phyloP scores from a whole-genome alignment of 306 rosid species.

The Ochetophila trinervis region DNA sequence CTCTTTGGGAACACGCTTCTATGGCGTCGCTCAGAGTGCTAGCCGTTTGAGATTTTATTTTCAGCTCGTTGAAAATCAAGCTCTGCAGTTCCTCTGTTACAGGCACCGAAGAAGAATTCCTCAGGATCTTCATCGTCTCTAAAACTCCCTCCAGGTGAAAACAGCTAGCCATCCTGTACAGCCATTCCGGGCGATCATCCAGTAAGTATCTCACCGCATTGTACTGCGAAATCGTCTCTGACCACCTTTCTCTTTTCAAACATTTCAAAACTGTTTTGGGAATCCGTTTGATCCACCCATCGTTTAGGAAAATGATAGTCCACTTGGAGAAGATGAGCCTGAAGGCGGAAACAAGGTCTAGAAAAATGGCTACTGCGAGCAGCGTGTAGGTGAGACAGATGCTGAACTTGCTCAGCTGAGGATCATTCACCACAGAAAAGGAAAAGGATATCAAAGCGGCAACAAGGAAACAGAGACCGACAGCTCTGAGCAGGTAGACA shows the following conservation, averaged over 20 bases:
- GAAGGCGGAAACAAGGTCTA: not conserved
- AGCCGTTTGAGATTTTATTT: slow-evolving; percentile 3
- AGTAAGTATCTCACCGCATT: too few species aligned
- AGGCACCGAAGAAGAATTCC: not conserved
- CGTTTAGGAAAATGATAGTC: not conserved
- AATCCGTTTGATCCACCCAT: not conserved
- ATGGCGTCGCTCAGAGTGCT: too few species aligned
- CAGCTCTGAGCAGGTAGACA: not conserved
- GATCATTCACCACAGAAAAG: not conserved
- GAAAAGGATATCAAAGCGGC: not conserved
- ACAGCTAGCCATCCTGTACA: not conserved
- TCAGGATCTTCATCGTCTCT: not conserved
- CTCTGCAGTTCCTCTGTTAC: not conserved
- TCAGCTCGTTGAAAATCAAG: slow-evolving; percentile 16
- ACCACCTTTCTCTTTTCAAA: not conserved
- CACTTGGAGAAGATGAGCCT: slow-evolving; percentile 2
- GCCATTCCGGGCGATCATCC: not conserved
- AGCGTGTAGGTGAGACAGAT: not conserved
- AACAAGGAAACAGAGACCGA: not conserved
- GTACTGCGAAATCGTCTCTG: not conserved
- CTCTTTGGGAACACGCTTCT: too few species aligned
- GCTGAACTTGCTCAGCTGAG: not conserved
- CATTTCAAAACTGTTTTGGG: too few species aligned
- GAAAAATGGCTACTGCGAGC: not conserved
- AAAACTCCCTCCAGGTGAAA: not conserved